Base-by-base conservation (phyloP, 2,329 filamentous ascomycete species). In the Arthrobotrys pseudoclavata region DNA sequence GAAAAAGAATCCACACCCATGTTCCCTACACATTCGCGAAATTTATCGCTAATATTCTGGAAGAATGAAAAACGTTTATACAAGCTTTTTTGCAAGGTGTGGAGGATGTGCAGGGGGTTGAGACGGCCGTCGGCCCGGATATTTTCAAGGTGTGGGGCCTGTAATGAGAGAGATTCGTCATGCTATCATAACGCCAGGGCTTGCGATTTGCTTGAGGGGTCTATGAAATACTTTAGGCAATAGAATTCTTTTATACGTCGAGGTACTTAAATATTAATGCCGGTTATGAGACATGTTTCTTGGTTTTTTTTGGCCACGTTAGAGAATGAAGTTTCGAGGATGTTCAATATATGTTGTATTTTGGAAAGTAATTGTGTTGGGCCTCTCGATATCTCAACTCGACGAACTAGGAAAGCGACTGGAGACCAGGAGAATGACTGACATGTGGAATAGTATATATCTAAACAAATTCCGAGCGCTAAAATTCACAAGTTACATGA, bases 71-170 rank as follows among this genome's bases (percentile, higher is more conserved):
- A 61, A 55, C 40, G 62, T 67, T 57, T 22, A 57, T 42, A 29
- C 57, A 69, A 76, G 71, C 64, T 69, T 69, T 76, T 52, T 48
- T n/a, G 12, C 18, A 31, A 22, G 42, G 64, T 76, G 71, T 53
- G 55, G 71, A 69, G 55, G 55, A 50, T 5, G 7, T 22, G 37
- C 48, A 47, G 47, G 71, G 71, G 63, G 48, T 29, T 69, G 64
- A 55, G 55, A 76, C 71, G 71, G 64, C 63, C 62, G 24, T 69
- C 71, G 71, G 71, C 64, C 71, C 71, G 71, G 55, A 50, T 55
- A n/a, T 64, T 76, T 31, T 42, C 47, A 61, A 63, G 45, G 53
- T 69, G 71, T 60, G 64, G 70, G 34, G 37, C 24, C 62, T 60
- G 47, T 64, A 24, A 57, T 45, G 48, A 29, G 22, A 42, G 55